Evolutionary conservation across 805 yeast species (phyloP), one percentile per base, ranked within the genome.

Genomic region (Lipomyces lipofer): DNA sequence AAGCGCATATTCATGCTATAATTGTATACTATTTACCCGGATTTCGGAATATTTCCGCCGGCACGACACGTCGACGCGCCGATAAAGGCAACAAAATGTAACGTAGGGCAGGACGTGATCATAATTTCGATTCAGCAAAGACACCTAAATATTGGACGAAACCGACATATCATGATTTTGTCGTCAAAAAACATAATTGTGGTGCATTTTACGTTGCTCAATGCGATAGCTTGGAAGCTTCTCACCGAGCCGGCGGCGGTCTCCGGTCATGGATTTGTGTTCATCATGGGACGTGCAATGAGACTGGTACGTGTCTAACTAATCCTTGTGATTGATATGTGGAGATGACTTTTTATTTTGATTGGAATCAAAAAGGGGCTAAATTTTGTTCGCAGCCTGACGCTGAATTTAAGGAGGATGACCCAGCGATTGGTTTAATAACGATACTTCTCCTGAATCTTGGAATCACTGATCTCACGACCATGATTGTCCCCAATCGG

Each of bases 201-300:
- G 33, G 45, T 55, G 49, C 60, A 60, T 30, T 53, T 61, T 35
- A 49, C 64, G n/a, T 25, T 61, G 40, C 15, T 58, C 8, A 54
- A 60, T 17, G 58, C 63, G 25, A 45, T 61, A 17, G 47, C 47
- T 13, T 58, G 49, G 25, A 56, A 52, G 28, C 49, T 61, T 2
- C 51, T 61, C 15, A 54, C 59, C 15, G 51, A 56, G 24, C 64
- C 64, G 0, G 32, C 43, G 4, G 43, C 22, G 25, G 51, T 61
- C 7, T 46, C 62, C 8, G 43, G 43, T 15, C 62, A 61, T 55
- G 61, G 56, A 1, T 32, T 61, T 4, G 54, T 61, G 9, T 53
- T 58, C 24, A 24, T 61, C 5, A 29, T 62, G 3, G 64, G 64
- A 4, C 52, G 56, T 9, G 56, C 64, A 9, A 59, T 61, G 60